Evolutionary conservation across 345 rosid species (phyloP), one percentile per base, ranked within the genome.

Genomic region (Populus deltoides): DNA sequence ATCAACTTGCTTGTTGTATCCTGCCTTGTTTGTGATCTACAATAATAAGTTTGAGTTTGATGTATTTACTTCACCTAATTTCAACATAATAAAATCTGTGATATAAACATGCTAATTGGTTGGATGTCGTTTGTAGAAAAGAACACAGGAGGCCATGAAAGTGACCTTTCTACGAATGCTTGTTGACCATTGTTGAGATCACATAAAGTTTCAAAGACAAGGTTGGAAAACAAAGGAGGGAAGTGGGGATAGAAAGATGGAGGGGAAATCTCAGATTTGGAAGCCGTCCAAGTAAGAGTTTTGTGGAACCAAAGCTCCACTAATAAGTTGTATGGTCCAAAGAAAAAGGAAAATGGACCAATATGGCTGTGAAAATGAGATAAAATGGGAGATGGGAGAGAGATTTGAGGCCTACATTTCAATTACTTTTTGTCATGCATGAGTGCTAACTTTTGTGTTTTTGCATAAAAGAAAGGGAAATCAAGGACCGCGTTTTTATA

Each of bases 281-380:
- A 80, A 75, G 77, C 81, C 75, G 78, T 73, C 68, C 78, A 71
- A 63, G 66, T 39, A 74, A 77, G 79, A 72, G 74, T 41, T 20
- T 8, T 51, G 78, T 69, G 77, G 78, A 72, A 66, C 82, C 84
- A 51, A 81, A 47, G 53, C 75, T 78, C 86, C 84, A 75, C 49
- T 62, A 13, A 20, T 8, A 51, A 68, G 45, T 0, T 75, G 73
- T 36, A 59, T 78, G 79, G 81, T 74, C 77, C 73, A 81, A 39
- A 53, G 69, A 47, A 29, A 81, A 75, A 72, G 82, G 76, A 36
- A 72, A 72, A 24, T 3, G 81, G 75, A 59, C 83, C 81, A 66
- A 63, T n/a, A 63, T 67, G 76, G 66, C 20, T 66, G 22, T 41
- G 72, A 47, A 49, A 66, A 75, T 31, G 65, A 75, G 66, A 20